Percentiles rank a stretch among this genome's conserved stretches.
Conservation (phyloP, 2,329 filamentous ascomycete species). For the Verticillium nonalfalfae region DNA sequence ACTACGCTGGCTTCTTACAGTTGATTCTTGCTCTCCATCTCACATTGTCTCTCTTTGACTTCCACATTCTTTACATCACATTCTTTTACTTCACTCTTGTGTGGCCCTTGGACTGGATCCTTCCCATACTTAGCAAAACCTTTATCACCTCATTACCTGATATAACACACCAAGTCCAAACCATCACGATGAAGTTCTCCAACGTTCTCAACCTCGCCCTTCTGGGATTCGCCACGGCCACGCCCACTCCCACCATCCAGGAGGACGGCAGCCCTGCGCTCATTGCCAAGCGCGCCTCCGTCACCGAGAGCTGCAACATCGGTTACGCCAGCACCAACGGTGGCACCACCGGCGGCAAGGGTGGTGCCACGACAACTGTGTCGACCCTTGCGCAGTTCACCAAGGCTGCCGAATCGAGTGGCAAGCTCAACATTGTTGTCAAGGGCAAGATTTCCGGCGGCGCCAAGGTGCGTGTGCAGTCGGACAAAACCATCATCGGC, state of each 20-base stretch:
- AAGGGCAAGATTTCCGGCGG: conserved; percentile 31
- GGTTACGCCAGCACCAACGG: conserved; percentile 27
- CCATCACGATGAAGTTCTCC: conserved; percentile 23
- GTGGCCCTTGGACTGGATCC: not conserved
- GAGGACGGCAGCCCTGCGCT: conserved; percentile 18
- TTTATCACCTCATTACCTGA: not conserved
- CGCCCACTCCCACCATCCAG: conserved; percentile 21
- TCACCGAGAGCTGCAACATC: conserved; percentile 27
- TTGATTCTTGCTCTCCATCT: not conserved
- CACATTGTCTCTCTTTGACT: not conserved
- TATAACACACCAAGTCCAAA: not conserved
- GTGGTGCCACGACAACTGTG: conserved; percentile 43
- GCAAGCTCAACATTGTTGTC: conserved; percentile 33
- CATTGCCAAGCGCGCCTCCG: conserved; percentile 23
- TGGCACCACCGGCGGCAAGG: conserved; percentile 43
- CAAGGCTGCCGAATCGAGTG: conserved; percentile 36
- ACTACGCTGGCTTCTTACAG: not conserved
- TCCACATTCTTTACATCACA: not conserved
- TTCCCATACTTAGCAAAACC: not conserved
- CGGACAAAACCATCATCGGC: conserved; percentile 40
- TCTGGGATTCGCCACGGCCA: conserved; percentile 19
- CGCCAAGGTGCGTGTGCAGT: conserved; percentile 33
- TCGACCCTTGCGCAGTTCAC: conserved; percentile 39
- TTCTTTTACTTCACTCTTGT: not conserved
- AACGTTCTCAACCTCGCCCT: conserved; percentile 19